Conservation (phyloP, 2,329 filamentous ascomycete genomes). For the Hypoxylon rubiginosum region DNA sequence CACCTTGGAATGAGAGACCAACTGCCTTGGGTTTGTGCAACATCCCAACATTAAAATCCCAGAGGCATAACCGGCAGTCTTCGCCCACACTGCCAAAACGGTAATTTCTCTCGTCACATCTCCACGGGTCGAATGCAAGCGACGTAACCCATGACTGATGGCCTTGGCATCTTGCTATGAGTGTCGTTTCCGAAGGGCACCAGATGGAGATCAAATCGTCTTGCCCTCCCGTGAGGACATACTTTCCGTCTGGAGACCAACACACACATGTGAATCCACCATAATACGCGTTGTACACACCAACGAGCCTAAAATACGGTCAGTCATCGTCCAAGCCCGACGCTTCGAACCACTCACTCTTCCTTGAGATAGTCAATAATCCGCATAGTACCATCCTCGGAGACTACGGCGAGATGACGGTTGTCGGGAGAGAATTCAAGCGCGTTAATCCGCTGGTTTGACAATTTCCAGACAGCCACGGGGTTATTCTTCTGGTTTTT, state of each 20-base stretch:
- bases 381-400: constrained; percentile 89
- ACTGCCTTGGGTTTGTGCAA: constrained; percentile 89
- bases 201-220: constrained; percentile 97
- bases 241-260: constrained; percentile 98
- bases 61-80: constrained; percentile 89
- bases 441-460: constrained; percentile 89
- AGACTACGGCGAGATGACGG: constrained; percentile 87
- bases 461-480: constrained; percentile 91
- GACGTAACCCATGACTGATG: constrained; percentile 96
- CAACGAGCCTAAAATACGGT: constrained; percentile 73
- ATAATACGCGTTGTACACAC: constrained; percentile 92
- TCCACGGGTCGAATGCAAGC: constrained; percentile 96
- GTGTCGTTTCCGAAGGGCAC: constrained; percentile 84
- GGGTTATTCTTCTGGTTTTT: constrained; percentile 95
- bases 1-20: constrained; percentile 56
- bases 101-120: constrained; percentile 95
- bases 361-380: constrained; percentile 94
- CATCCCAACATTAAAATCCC: constrained; percentile 99
- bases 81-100: constrained; percentile 96
- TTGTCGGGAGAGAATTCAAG: constrained; percentile 94
- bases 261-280: constrained; percentile 93
- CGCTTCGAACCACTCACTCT: constrained; percentile 69
- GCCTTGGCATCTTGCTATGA: constrained; percentile 93
- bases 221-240: constrained; percentile 93
- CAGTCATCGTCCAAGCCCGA: constrained; percentile 1